Base-by-base conservation (phyloP, 2,329 filamentous ascomycete genomes). In the Ophiocordyceps unilateralis region DNA sequence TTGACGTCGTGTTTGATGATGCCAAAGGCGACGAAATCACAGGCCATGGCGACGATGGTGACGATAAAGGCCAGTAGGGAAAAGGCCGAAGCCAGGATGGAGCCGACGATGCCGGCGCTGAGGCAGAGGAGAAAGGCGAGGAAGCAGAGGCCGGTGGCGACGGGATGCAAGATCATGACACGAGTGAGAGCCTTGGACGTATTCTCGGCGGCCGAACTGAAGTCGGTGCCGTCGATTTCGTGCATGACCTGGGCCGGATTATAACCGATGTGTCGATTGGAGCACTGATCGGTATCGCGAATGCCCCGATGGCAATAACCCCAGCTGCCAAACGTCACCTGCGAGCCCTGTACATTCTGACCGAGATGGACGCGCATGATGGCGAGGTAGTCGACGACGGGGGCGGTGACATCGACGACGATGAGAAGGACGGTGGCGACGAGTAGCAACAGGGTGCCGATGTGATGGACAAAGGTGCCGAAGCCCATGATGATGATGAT, bases 121-220 rank as follows among this genome's bases (percentile, higher is more conserved):
- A 74, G 55, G 39, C 68, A 68, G 41, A 76, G 59, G 40, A 76
- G 52, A 58, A 77, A 77, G 46, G 73, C 70, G 47, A 78, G 61
- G 60, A 78, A 78, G 50, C 67, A 62, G 3, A 78, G 55, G 44
- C 61, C 73, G 46, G 67, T 65, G n/a, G 67, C 72, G 51, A 80
- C 60, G 23, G 76, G 74, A 60, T 80, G 76, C 45, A 81, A 65
- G 42, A 80, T 58, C 72, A 80, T 73, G 47, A 72, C 70, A 48
- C 64, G 62, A 37, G 75, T 78, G 36, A 79, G 63, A 23, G 57
- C 61, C 48, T 65, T 65, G 45, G 66, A 58, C 30, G 70, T 67
- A 47, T 62, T 56, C 45, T 59, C 57, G 19, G 66, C 59, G 45
- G 64, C 61, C 41, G 57, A 50, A 47, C 63, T 64, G 55, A 70